These are phyloP conservation scores for Lathyrus tuberosus DNA, from an alignment of 306 rosid genomes.

Conservation along the genomic window DNA sequence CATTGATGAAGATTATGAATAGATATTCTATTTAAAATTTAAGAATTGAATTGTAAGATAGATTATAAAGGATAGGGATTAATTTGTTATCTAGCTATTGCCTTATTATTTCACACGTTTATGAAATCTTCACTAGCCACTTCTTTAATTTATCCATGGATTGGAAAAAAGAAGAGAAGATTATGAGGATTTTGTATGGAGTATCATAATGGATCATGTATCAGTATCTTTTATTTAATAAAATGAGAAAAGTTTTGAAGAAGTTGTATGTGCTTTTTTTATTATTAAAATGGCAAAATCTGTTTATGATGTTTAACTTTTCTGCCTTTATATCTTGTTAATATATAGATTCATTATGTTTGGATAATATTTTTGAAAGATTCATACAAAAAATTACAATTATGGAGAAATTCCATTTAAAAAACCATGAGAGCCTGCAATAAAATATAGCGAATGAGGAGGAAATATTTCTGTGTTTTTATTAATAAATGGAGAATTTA, in stretches of 20 bases:
- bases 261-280: too few species aligned
- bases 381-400: background rate
- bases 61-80: conserved; percentile 15
- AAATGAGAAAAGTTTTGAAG: conserved; percentile 23
- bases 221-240: conserved; percentile 7
- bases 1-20: conserved; percentile 35
- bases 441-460: too few species aligned
- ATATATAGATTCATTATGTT: background rate
- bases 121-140: background rate
- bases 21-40: too few species aligned
- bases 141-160: conserved; percentile 44
- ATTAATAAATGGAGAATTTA: too few species aligned
- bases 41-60: conserved; percentile 3
- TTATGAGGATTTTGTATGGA: conserved; percentile 33
- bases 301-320: too few species aligned
- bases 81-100: conserved; percentile 37
- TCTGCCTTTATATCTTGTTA: background rate
- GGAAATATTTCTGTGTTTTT: too few species aligned
- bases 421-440: too few species aligned
- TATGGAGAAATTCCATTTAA: too few species aligned
- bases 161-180: background rate
- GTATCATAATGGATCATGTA: background rate
- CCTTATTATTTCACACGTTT: conserved; percentile 35
- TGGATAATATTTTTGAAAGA: background rate
- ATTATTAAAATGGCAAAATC: too few species aligned